A percentile compares a stretch with the other conserved stretches of the same genome.
These are phyloP conservation scores for Cyberlindnera americana DNA, from an alignment of 805 yeast genomes.

Conservation along the genomic window DNA sequence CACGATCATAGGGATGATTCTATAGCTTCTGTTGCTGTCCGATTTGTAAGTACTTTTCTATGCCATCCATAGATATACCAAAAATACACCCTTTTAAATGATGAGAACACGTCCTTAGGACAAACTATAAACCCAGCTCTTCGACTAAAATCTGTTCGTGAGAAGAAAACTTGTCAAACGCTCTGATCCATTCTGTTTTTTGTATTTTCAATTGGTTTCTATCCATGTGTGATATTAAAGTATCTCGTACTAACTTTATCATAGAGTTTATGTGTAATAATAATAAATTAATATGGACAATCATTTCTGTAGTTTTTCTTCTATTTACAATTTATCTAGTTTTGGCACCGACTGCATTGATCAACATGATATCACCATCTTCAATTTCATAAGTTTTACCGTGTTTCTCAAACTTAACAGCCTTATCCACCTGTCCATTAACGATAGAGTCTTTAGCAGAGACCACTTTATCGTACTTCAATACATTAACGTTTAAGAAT, in stretches of 20 bases:
- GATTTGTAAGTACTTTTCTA: too few relatives aligned
- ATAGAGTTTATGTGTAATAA: too few relatives aligned
- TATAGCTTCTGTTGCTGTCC: neutral
- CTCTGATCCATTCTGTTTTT: constrained; percentile 20
- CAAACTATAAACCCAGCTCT: constrained; percentile 30
- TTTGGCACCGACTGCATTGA: constrained; percentile 71
- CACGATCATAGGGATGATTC: neutral
- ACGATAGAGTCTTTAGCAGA: constrained; percentile 14
- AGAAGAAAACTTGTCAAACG: constrained; percentile 28
- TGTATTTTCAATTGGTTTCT: neutral
- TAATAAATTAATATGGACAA: too few relatives aligned
- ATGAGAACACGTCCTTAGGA: constrained; percentile 24
- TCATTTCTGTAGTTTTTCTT: neutral
- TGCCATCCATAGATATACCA: too few relatives aligned
- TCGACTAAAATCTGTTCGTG: constrained; percentile 29
- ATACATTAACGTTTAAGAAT: constrained; percentile 73
- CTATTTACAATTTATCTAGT: constrained; percentile 24
- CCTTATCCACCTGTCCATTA: constrained; percentile 31
- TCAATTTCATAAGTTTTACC: constrained; percentile 79
- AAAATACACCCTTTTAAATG: too few relatives aligned
- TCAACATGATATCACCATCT: constrained; percentile 77
- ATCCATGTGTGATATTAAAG: neutral
- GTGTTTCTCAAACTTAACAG: constrained; percentile 37
- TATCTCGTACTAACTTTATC: too few relatives aligned
- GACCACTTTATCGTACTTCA: constrained; percentile 59